These are phyloP conservation scores for Royoungia palumana DNA, from an alignment of 768 basidiomycete species.

Conservation along the genomic window DNA sequence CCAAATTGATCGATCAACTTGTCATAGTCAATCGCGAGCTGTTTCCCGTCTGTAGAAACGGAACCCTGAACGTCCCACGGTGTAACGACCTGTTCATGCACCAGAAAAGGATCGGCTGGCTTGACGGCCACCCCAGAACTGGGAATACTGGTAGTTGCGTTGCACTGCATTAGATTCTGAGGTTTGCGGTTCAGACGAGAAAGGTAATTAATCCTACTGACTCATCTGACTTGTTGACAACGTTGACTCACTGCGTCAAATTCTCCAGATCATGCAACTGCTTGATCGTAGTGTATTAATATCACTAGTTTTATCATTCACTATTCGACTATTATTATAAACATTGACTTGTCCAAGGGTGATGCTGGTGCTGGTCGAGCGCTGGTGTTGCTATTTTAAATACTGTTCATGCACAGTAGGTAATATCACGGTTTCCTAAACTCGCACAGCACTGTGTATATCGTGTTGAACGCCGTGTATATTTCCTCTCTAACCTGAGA, in stretches of 20 bases:
- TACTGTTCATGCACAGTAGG: neutral
- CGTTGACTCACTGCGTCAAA: too few species aligned
- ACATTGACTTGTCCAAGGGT: too few species aligned
- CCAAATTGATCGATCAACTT: slow-evolving; percentile 94
- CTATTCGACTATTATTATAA: too few species aligned
- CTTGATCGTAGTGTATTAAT: too few species aligned
- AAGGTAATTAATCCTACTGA: too few species aligned
- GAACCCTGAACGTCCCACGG: slow-evolving; percentile 98
- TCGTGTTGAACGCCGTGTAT: slow-evolving; percentile 98
- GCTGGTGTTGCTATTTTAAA: too few species aligned
- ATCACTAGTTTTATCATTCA: too few species aligned
- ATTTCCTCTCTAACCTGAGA: slow-evolving; percentile 95
- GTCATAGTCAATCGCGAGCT: slow-evolving; percentile 94
- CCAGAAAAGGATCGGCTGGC: slow-evolving; percentile 27
- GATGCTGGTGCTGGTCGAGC: too few species aligned
- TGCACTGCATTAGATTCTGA: slow-evolving; percentile 1
- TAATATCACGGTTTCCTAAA: slow-evolving; percentile 73
- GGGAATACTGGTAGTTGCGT: slow-evolving; percentile 1
- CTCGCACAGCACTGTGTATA: slow-evolving; percentile 96
- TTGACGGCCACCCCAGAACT: slow-evolving; percentile 29
- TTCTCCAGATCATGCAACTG: too few species aligned
- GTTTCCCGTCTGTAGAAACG: slow-evolving; percentile 82
- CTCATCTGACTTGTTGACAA: too few species aligned
- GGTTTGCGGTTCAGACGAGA: too few species aligned
- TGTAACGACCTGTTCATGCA: slow-evolving; percentile 78